Evolutionary conservation across 495 filamentous ascomycete species (phyloP), one percentile per base, ranked within the genome.

Genomic region (Letharia columbiana): DNA sequence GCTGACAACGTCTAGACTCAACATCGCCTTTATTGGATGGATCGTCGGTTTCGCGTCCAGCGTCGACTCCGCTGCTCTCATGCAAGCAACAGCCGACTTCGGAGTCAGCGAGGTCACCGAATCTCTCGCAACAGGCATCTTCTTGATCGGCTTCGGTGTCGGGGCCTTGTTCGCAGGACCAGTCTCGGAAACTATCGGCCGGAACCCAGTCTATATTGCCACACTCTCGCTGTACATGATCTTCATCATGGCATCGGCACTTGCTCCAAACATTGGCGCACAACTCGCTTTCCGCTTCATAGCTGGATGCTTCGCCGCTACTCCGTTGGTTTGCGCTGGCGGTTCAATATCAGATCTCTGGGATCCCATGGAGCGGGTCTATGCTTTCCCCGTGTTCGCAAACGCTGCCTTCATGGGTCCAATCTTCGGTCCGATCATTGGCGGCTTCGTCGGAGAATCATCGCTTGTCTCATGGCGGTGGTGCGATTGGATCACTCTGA

Each of bases 81-180:
- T 64, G 1, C 79, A 81, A 65, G 81, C 79, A 9, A 73, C 75
- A 9, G 72, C 67, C 7, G 78, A 77, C 3, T 85, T 84, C 65
- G 75, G 77, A 9, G 81, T 84, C 28, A 78, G 77, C 62, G 76
- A 83, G 40, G 80, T 85, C 5, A 77, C 78, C 0, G 83, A 83
- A 63, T 79, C 79, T 23, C 72, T 87, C 4, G 77, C 80, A 41
- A 82, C 79, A 61, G 83, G 83, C 8, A 57, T 88, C 3, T 90
- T 84, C 67, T 76, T 91, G 0, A 73, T 85, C 44, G 88, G 86
- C 5, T 89, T 89, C 69, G 86, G 83, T 0, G 71, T 77, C 18
- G 88, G 79, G 17, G 76, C 77, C 0, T 71, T 84, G 2, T 74
- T 83, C 52, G 77, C 79, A n/a, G 81, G 82, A 13, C 82, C 82